phyloP scores from a whole-genome alignment of 352 stramenopile species.

The Globisporangium perplexum region DNA sequence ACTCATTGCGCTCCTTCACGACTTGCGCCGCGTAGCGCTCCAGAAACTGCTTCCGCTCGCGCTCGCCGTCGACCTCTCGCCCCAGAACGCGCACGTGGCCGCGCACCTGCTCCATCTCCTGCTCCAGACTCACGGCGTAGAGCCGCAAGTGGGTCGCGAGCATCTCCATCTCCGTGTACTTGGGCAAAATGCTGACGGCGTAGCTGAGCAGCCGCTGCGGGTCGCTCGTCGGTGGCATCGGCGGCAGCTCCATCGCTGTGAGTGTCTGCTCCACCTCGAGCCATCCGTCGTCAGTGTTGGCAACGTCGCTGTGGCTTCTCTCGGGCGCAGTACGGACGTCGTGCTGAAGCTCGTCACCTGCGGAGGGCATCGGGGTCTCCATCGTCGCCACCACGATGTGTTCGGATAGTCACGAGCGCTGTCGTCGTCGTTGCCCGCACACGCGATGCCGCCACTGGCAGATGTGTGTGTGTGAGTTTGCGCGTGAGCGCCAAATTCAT shows the following conservation, averaged over 20 bases:
- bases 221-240: constrained; percentile 66
- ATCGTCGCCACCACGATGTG: not conserved
- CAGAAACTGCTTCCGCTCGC: constrained; percentile 77
- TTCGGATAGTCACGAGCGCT: too few relatives aligned
- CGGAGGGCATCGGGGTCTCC: not conserved
- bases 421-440: too few relatives aligned
- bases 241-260: constrained; percentile 40
- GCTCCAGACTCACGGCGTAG: constrained; percentile 62
- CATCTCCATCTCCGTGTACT: constrained; percentile 85
- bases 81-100: constrained; percentile 49
- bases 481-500: too few relatives aligned
- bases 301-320: not conserved
- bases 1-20: constrained; percentile 82
- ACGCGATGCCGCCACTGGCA: too few relatives aligned
- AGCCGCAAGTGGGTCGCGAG: constrained; percentile 65
- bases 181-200: constrained; percentile 65
- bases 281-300: constrained; percentile 23
- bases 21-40: constrained; percentile 77
- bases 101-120: constrained; percentile 72
- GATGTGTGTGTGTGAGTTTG: too few relatives aligned
- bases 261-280: constrained; percentile 52
- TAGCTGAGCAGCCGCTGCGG: constrained; percentile 70
- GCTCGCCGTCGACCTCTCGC: constrained; percentile 38
- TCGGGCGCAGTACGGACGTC: not conserved
- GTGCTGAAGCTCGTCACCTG: not conserved